A percentile compares a stretch with the other conserved stretches of the same genome.
Conservation (phyloP, 2,329 filamentous ascomycete genomes). For the Ambrosiella xylebori region DNA sequence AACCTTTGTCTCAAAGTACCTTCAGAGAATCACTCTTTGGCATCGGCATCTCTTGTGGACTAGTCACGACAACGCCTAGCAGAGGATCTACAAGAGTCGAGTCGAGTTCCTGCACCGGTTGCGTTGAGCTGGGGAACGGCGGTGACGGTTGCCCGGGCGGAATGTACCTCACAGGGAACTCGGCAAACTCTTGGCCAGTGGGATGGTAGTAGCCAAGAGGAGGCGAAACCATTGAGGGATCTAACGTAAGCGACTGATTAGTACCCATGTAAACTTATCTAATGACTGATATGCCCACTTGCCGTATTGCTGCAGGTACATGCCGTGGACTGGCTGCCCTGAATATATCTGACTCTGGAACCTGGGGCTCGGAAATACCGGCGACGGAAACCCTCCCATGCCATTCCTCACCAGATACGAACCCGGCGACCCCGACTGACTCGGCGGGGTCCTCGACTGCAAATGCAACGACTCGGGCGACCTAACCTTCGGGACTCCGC, state of each 20-base stretch:
- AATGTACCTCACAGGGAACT: neutral
- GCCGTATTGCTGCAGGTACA: too few relatives aligned
- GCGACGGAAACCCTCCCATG: neutral
- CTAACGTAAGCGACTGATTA: too few relatives aligned
- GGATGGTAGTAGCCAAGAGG: neutral
- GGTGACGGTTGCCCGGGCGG: neutral
- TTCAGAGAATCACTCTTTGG: neutral
- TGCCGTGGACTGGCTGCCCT: neutral
- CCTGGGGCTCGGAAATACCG: neutral
- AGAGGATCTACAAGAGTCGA: neutral
- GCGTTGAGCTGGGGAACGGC: neutral
- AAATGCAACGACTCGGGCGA: neutral
- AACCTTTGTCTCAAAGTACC: neutral
- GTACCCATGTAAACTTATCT: too few relatives aligned
- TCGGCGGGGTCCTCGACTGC: neutral
- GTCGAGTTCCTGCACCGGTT: neutral
- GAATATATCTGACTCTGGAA: neutral
- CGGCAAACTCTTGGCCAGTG: neutral
- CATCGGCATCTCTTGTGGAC: constrained; percentile 3
- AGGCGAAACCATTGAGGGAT: neutral
- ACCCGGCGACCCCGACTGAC: neutral
- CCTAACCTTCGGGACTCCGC: neutral
- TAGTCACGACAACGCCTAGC: neutral
- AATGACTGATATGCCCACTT: too few relatives aligned
- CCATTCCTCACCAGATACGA: neutral